phyloP scores from a whole-genome alignment of 2,329 filamentous ascomycete species.

The Colletotrichum limetticola region DNA sequence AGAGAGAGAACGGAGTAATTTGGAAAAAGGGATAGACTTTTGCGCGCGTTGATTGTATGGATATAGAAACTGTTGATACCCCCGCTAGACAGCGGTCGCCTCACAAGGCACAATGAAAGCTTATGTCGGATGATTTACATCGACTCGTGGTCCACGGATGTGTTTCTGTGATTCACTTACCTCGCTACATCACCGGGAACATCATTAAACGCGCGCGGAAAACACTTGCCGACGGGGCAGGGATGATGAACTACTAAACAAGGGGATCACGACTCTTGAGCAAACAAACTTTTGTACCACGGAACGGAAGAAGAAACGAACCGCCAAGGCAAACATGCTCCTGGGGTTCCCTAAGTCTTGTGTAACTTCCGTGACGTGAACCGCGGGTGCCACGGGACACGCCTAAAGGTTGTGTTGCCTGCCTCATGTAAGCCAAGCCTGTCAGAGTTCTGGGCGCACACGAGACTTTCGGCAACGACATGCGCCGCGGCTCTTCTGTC shows the following conservation, averaged over 20 bases:
- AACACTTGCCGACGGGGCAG: background rate
- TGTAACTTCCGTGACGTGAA: background rate
- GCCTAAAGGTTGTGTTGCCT: background rate
- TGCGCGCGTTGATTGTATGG: background rate
- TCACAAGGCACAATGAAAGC: background rate
- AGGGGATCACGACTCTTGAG: background rate
- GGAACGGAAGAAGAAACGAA: background rate
- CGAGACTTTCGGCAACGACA: background rate
- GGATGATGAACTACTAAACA: background rate
- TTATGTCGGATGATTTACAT: background rate
- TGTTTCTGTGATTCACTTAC: background rate
- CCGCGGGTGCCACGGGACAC: background rate
- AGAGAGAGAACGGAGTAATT: background rate
- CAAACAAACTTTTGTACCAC: background rate
- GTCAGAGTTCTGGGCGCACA: background rate
- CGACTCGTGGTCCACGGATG: too few species aligned
- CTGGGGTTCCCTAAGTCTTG: background rate
- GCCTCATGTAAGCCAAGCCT: background rate
- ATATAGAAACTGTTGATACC: conserved; percentile 11
- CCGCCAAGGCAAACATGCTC: background rate
- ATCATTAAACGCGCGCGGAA: background rate
- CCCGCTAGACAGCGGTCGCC: background rate
- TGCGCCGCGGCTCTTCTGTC: background rate
- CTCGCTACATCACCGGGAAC: background rate
- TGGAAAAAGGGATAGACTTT: conserved; percentile 1